These are phyloP conservation scores for Acacia melanoxylon DNA, from an alignment of 306 rosid species.

Conservation along the genomic window DNA sequence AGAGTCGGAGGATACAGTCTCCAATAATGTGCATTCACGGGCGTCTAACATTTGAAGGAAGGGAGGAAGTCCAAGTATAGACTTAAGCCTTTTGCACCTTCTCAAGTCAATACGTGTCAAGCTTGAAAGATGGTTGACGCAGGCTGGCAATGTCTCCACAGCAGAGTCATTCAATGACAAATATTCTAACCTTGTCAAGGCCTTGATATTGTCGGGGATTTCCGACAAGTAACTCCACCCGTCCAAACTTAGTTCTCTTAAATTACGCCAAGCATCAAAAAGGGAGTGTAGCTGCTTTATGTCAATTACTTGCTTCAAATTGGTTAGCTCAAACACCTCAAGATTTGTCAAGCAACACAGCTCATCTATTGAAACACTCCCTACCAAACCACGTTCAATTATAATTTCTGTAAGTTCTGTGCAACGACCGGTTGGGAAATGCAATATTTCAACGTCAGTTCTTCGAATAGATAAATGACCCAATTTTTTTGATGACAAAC, in stretches of 20 bases:
- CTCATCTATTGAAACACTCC: not conserved
- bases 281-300: too few species aligned
- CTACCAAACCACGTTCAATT: not conserved
- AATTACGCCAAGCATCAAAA: too few species aligned
- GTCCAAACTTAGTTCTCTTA: not conserved
- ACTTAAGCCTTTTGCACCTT: too few species aligned
- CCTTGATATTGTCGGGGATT: not conserved
- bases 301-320: not conserved
- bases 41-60: too few species aligned
- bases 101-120: too few species aligned
- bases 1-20: not conserved
- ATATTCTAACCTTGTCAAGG: not conserved
- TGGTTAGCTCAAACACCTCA: not conserved
- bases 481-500: too few species aligned
- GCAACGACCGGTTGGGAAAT: not conserved
- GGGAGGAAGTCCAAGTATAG: too few species aligned
- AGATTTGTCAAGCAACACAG: not conserved
- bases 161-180: too few species aligned
- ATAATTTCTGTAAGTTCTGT: not conserved
- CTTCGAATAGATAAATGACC: rapidly evolving
- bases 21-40: too few species aligned
- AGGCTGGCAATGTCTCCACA: too few species aligned
- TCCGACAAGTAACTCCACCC: not conserved
- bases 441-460: too few species aligned
- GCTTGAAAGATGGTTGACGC: too few species aligned